Conservation (phyloP, 116 monocot genomes). For the Papilionanthe hybrid region DNA sequence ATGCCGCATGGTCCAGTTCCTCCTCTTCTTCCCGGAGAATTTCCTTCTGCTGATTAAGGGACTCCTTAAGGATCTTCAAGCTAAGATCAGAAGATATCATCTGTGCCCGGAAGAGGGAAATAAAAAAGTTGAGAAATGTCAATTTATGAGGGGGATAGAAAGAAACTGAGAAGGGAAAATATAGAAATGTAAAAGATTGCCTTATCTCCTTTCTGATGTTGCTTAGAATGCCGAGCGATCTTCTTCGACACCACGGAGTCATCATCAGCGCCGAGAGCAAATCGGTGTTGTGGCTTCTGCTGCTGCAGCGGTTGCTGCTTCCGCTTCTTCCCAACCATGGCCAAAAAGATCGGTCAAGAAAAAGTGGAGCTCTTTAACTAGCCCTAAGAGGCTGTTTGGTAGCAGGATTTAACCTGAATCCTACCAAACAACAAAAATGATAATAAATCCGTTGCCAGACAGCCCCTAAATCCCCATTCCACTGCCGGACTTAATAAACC, state of each 20-base stretch:
- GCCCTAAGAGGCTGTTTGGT: no score
- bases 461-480: no score
- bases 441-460: no score
- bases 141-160: background rate
- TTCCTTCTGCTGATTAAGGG: slow-evolving; percentile 72
- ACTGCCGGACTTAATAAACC: no score
- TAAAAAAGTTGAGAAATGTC: background rate
- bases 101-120: slow-evolving; percentile 13
- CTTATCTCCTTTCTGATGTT: slow-evolving; percentile 54
- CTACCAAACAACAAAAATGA: no score
- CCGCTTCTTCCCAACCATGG: slow-evolving; percentile 73
- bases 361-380: no score
- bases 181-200: background rate
- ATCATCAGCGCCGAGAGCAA: slow-evolving; percentile 43
- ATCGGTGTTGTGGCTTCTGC: slow-evolving; percentile 22
- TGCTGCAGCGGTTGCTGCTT: slow-evolving; percentile 17
- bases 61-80: slow-evolving; percentile 70
- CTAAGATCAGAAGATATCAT: slow-evolving; percentile 64
- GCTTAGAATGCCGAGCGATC: slow-evolving; percentile 47
- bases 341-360: no score
- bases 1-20: slow-evolving; percentile 3
- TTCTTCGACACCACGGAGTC: slow-evolving; percentile 37
- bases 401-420: no score
- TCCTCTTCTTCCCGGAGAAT: slow-evolving; percentile 38
- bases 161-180: background rate